These are phyloP conservation scores for Dactylellina leptospora DNA, from an alignment of 2,329 filamentous ascomycete genomes.

Conservation along the genomic window DNA sequence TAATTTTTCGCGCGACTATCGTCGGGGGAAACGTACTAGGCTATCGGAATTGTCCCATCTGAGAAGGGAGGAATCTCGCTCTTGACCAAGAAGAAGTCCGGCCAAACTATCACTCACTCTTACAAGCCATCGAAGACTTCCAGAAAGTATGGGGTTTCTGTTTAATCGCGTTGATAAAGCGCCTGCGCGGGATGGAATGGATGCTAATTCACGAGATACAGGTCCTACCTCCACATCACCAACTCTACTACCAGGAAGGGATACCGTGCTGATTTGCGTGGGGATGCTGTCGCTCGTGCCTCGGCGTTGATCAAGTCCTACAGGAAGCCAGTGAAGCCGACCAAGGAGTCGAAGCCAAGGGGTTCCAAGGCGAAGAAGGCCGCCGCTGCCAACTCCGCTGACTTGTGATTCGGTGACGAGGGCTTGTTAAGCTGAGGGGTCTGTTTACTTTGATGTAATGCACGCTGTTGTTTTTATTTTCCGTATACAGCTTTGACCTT, in stretches of 20 bases:
- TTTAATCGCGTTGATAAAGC: no score
- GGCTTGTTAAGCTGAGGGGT: constrained; percentile 19
- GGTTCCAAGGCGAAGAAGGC: constrained; percentile 42
- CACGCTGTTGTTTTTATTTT: constrained; percentile 36
- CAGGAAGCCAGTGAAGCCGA: constrained; percentile 46
- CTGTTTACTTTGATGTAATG: constrained; percentile 23
- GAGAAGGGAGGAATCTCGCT: constrained; percentile 53
- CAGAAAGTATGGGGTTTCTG: constrained; percentile 34
- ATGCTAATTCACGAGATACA: constrained; percentile 16
- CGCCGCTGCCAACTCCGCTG: constrained; percentile 38
- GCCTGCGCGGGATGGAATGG: neutral
- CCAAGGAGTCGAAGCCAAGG: constrained; percentile 47
- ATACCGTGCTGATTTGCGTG: constrained; percentile 48
- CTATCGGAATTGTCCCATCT: constrained; percentile 51
- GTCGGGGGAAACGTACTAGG: constrained; percentile 18
- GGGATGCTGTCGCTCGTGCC: constrained; percentile 48
- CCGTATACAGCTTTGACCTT: constrained; percentile 35
- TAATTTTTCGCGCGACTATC: constrained; percentile 26
- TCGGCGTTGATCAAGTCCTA: constrained; percentile 50
- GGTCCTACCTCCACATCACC: constrained; percentile 47
- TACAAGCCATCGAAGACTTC: constrained; percentile 52
- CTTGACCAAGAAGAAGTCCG: constrained; percentile 50
- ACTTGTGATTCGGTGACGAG: constrained; percentile 34
- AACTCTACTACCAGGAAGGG: constrained; percentile 52
- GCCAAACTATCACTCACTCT: constrained; percentile 26